Conservation (phyloP, 1,284 basidiomycete genomes). For the Puccinia coronata region DNA sequence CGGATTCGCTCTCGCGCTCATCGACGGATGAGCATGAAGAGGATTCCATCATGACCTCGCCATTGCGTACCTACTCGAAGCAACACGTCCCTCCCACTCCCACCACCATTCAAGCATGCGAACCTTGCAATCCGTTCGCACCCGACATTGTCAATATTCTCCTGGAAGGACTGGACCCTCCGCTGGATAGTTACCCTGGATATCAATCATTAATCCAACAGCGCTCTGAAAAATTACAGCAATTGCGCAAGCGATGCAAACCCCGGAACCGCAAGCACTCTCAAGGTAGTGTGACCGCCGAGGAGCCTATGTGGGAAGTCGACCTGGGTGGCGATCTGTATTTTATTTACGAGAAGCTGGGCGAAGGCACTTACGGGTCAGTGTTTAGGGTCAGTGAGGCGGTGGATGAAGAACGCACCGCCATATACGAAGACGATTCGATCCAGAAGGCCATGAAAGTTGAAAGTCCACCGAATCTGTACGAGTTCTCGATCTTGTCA, state of each 20-base stretch:
- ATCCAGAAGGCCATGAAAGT: conserved; percentile 82
- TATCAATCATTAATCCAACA: conserved; percentile 67
- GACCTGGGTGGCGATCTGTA: conserved; percentile 49
- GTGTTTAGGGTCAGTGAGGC: conserved; percentile 69
- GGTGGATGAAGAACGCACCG: conserved; percentile 64
- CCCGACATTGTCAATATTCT: conserved; percentile 68
- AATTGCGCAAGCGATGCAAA: conserved; percentile 64
- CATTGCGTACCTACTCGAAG: background rate
- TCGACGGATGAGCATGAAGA: background rate
- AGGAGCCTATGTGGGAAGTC: conserved; percentile 43
- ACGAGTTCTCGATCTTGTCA: conserved; percentile 89
- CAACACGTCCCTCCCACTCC: conserved; percentile 26
- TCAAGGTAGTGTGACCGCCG: conserved; percentile 31
- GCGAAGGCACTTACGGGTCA: conserved; percentile 93
- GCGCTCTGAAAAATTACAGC: conserved; percentile 67
- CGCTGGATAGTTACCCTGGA: conserved; percentile 64
- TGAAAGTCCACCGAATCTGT: conserved; percentile 81
- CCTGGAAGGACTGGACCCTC: conserved; percentile 68
- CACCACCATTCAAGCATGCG: conserved; percentile 63
- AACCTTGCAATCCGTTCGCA: conserved; percentile 87
- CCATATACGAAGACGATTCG: conserved; percentile 61
- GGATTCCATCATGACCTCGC: conserved; percentile 26
- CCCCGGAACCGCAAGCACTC: conserved; percentile 58
- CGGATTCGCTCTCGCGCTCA: background rate
- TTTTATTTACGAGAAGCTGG: conserved; percentile 75